A percentile compares a stretch with the other conserved stretches of the same genome.
Conservation (phyloP, 148 eudicot species). For the Vaccinium myrtillus region DNA sequence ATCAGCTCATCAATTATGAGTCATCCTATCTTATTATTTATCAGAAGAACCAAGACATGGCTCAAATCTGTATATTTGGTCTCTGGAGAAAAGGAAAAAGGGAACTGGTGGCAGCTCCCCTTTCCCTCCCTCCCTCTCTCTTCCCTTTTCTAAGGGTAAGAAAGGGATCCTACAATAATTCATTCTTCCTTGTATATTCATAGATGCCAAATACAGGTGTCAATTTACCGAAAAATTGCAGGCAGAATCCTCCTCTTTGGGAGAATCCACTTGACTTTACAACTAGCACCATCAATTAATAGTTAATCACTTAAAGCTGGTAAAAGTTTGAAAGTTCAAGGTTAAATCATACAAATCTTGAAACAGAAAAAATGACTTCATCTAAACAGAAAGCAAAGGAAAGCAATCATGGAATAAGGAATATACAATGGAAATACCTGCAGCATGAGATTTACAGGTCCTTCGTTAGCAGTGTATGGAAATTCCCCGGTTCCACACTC, state of each 20-base stretch:
- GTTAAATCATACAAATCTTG: neutral
- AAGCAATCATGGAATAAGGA: neutral
- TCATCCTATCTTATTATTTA: neutral
- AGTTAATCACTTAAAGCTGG: neutral
- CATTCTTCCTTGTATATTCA: neutral
- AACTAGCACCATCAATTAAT: neutral
- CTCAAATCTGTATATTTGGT: neutral
- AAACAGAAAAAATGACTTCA: neutral
- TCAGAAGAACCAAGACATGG: neutral
- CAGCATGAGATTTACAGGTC: constrained; percentile 94
- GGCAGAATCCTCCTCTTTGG: no score
- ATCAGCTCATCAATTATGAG: neutral
- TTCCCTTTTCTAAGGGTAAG: neutral
- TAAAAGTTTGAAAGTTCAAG: neutral
- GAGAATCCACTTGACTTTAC: no score
- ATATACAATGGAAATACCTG: constrained; percentile 42
- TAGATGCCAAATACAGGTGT: neutral
- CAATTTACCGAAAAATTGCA: neutral
- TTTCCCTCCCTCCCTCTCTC: neutral
- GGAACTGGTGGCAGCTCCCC: neutral
- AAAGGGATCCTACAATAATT: neutral
- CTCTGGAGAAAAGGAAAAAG: neutral
- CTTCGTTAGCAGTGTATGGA: constrained; percentile 78
- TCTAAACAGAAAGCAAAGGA: neutral
- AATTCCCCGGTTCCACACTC: constrained; percentile 97